Evolutionary conservation across 768 basidiomycete genomes (phyloP), one percentile per base, ranked within the genome.

Genomic region (Panellus pusillus): DNA sequence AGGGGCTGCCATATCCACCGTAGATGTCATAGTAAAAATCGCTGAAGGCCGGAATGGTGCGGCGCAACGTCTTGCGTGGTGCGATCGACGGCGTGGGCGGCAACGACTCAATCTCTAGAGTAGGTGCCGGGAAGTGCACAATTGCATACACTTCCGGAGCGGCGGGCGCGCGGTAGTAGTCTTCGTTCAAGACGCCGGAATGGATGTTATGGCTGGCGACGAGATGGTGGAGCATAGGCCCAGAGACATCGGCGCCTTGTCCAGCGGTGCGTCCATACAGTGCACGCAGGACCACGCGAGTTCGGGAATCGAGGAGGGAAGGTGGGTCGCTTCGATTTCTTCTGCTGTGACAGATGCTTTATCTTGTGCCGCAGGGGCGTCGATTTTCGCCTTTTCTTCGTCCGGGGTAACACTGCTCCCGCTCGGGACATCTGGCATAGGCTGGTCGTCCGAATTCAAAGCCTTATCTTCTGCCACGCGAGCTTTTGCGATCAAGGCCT

Each of bases 251-350:
- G 69, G 61, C 9, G 66, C 60, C 9, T 52, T 52, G 58, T 79
- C 79, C 3, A 40, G 49, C 6, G 67, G 65, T 17, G 68, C 66
- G 57, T 79, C 79, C 31, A 74, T 57, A 48, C 79, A 80, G 20
- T 72, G 71, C 1, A 59, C 62, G 31, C 74, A 76, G 11, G 68
- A 63, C 72, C 71, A 77, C 18, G 57, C 56, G 28, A 40, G 15
- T 13, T 52, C 58, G 20, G 32, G 32, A 17, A 52, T 41, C 32
- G 46, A 20, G 28, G 42, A 27, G 29, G 61, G 55, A 1, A 53
- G 41, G 20, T 37, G 44, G 12, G 43, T 31, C 15, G 17, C 20
- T 17, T 28, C 18, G 11, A 39, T 27, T 2, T 42, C 24, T 35
- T 35, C 32, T 9, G 32, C 32, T 14, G 2, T 35, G 3, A 35